Evolutionary conservation across 1,284 basidiomycete genomes (phyloP).

Genomic region (Ceratobasidium sp.): DNA sequence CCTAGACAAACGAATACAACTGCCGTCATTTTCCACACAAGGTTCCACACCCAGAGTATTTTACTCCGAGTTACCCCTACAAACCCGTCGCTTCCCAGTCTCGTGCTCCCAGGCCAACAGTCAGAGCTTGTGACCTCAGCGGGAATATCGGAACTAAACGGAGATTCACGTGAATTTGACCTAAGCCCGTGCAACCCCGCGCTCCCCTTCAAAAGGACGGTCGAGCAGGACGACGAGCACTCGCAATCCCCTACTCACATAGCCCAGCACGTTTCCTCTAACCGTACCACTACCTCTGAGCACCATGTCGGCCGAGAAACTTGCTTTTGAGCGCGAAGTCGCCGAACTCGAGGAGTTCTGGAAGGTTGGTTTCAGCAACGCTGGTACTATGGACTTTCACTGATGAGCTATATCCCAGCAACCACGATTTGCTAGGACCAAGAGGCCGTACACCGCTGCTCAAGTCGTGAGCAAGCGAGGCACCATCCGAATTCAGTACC

Average conservation of each 20-base stretch:
- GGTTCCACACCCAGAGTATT: background rate
- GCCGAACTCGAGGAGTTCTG: constrained; percentile 88
- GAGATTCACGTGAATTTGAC: constrained; percentile 27
- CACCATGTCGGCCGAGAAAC: constrained; percentile 47
- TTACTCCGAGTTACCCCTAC: constrained; percentile 17
- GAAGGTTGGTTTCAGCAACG: constrained; percentile 64
- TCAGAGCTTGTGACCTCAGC: constrained; percentile 11
- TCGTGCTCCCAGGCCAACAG: constrained; percentile 7
- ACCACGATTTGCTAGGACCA: constrained; percentile 82
- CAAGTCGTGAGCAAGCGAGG: constrained; percentile 95
- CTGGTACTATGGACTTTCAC: background rate
- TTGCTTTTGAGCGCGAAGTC: constrained; percentile 79
- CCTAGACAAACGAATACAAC: too few species aligned
- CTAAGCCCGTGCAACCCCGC: constrained; percentile 13
- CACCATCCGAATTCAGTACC: constrained; percentile 82
- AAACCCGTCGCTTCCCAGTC: constrained; percentile 1
- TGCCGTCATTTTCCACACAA: too few species aligned
- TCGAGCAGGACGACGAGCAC: background rate
- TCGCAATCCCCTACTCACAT: constrained; percentile 10
- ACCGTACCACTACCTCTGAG: constrained; percentile 4
- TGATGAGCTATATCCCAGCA: constrained; percentile 57
- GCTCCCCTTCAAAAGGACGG: constrained; percentile 22
- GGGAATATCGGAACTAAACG: constrained; percentile 37
- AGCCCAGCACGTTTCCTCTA: constrained; percentile 2
- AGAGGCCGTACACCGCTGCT: constrained; percentile 88